These are phyloP conservation scores for Phaeodactylum tricornutum DNA, from an alignment of 108 stramenopile genomes.

Conservation along the genomic window DNA sequence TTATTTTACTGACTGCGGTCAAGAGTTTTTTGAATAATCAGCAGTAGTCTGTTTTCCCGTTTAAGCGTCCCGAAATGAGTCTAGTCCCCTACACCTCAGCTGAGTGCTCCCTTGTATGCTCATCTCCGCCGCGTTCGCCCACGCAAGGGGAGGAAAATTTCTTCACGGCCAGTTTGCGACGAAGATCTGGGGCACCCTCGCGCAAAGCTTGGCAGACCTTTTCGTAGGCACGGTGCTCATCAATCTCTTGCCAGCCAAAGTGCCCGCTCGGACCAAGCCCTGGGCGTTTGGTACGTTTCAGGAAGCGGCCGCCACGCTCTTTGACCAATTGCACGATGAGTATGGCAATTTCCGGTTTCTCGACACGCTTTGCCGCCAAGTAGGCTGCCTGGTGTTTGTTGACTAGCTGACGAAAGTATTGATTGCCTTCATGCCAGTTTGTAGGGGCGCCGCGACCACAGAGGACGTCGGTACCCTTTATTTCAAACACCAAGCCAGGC, in stretches of 20 bases:
- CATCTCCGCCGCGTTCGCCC: too few relatives aligned
- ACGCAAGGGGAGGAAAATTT: too few relatives aligned
- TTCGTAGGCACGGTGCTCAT: conserved; percentile 36
- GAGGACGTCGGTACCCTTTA: conserved; percentile 28
- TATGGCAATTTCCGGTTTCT: conserved; percentile 53
- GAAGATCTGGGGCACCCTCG: conserved; percentile 43
- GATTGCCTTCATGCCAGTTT: conserved; percentile 60
- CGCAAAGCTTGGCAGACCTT: conserved; percentile 60
- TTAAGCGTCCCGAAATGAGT: too few relatives aligned
- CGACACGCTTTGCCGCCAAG: conserved; percentile 21
- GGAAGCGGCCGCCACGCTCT: conserved; percentile 39
- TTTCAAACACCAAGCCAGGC: conserved; percentile 5
- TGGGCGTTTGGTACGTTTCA: conserved; percentile 36
- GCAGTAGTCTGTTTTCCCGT: too few relatives aligned
- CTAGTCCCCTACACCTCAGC: too few relatives aligned
- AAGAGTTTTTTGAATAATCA: too few relatives aligned
- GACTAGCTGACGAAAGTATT: conserved; percentile 45
- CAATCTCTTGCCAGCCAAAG: conserved; percentile 36
- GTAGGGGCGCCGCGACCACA: conserved; percentile 66
- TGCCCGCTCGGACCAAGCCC: conserved; percentile 6
- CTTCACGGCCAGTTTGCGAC: conserved; percentile 8
- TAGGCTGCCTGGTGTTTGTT: conserved; percentile 35
- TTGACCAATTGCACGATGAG: conserved; percentile 30
- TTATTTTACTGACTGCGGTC: too few relatives aligned
- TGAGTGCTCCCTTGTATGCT: too few relatives aligned